Conservation (phyloP, 768 basidiomycete genomes). For the Cantharellus anzutake region DNA sequence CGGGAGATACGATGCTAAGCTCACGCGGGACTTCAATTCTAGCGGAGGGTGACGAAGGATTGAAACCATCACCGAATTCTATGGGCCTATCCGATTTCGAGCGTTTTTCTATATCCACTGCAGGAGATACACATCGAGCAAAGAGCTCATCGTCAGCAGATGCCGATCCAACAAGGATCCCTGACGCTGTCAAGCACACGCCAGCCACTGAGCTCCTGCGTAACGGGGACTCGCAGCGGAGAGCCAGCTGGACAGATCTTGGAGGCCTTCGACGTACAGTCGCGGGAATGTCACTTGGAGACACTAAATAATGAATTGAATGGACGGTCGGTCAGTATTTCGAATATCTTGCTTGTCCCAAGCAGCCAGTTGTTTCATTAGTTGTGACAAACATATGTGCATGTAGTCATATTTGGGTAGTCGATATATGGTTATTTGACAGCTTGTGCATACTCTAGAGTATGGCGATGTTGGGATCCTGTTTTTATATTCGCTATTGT, state of each 20-base stretch:
- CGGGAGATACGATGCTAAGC: background rate
- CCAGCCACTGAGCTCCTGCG: background rate
- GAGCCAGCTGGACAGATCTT: background rate
- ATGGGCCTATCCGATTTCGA: background rate
- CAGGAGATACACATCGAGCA: background rate
- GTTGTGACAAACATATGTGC: too few species aligned
- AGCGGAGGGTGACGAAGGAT: background rate
- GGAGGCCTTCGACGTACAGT: background rate
- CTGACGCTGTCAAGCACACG: background rate
- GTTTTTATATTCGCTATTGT: too few species aligned
- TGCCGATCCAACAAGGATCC: background rate
- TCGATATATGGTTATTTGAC: too few species aligned
- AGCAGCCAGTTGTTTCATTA: too few species aligned
- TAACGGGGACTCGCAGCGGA: background rate
- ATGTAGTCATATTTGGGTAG: too few species aligned
- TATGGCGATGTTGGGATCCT: too few species aligned
- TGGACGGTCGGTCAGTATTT: too few species aligned
- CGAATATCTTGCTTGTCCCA: too few species aligned
- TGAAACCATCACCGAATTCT: background rate
- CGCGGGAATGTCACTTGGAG: background rate
- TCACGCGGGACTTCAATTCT: background rate
- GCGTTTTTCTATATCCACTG: too few species aligned
- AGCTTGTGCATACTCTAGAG: too few species aligned
- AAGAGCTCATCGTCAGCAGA: background rate
- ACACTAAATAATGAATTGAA: background rate